Conservation (phyloP, 192 early-diverging fungal species). For the Gamsiella multidivaricata region DNA sequence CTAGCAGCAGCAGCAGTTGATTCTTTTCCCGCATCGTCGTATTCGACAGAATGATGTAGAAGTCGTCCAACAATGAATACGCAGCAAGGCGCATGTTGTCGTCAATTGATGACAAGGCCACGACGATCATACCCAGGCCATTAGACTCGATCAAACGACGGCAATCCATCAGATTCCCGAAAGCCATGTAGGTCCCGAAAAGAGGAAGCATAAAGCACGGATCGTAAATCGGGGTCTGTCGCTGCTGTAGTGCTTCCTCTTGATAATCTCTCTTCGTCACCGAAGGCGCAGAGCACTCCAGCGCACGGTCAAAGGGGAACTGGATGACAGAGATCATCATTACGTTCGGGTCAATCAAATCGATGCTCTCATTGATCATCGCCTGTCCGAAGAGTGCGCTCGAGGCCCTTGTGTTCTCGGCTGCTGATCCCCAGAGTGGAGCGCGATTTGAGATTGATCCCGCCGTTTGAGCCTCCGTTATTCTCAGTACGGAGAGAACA, state of each 20-base stretch:
- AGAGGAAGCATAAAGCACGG: conserved; percentile 78
- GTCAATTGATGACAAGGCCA: conserved; percentile 66
- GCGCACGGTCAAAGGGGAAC: conserved; percentile 59
- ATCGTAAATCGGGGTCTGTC: conserved; percentile 66
- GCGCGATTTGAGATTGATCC: conserved; percentile 69
- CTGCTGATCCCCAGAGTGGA: conserved; percentile 67
- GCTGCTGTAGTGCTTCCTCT: conserved; percentile 19
- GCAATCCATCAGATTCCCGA: conserved; percentile 65
- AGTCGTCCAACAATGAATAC: conserved; percentile 75
- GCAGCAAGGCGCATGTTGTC: conserved; percentile 67
- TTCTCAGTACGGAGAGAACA: conserved; percentile 63
- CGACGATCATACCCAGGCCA: conserved; percentile 74
- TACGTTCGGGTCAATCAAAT: conserved; percentile 68
- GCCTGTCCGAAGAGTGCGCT: conserved; percentile 50
- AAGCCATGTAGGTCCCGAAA: conserved; percentile 64
- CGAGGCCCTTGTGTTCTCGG: conserved; percentile 48
- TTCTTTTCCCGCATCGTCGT: conserved; percentile 72
- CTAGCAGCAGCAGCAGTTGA: conserved; percentile 75
- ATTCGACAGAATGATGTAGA: conserved; percentile 64
- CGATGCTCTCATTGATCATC: conserved; percentile 67
- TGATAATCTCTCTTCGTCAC: conserved; percentile 13
- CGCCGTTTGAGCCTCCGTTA: conserved; percentile 67
- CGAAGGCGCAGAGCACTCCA: conserved; percentile 25
- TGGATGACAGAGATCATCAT: conserved; percentile 71
- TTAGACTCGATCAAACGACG: conserved; percentile 75